phyloP scores from a whole-genome alignment of 1,284 basidiomycete species.

The Leccinum griseonigrum region DNA sequence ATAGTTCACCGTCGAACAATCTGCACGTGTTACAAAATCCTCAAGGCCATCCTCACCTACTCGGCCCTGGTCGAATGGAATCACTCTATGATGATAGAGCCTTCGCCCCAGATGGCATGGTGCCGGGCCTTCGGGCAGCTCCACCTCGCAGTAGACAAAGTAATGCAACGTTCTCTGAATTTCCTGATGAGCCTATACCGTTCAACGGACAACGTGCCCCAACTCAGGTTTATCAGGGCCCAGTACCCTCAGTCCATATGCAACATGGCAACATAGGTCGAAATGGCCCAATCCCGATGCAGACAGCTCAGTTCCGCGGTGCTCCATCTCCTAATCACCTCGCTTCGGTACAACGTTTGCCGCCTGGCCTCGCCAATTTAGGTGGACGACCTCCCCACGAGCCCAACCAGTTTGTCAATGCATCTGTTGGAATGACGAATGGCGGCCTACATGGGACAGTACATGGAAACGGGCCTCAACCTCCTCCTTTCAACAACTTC shows the following conservation, averaged over 20 bases:
- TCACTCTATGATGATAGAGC: conserved; percentile 71
- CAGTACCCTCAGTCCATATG: conserved; percentile 46
- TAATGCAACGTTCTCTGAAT: conserved; percentile 53
- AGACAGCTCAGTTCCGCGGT: conserved; percentile 64
- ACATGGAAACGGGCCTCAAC: conserved; percentile 48
- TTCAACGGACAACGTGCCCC: conserved; percentile 58
- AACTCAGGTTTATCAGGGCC: conserved; percentile 54
- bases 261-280: conserved; percentile 49
- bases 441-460: conserved; percentile 45
- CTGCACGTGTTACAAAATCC: conserved; percentile 38
- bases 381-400: conserved; percentile 79
- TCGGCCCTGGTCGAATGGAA: conserved; percentile 50
- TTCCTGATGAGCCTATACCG: conserved; percentile 58
- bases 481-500: conserved; percentile 51
- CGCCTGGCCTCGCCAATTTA: conserved; percentile 79
- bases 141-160: conserved; percentile 61
- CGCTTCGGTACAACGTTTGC: conserved; percentile 58
- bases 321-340: conserved; percentile 62
- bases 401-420: conserved; percentile 60
- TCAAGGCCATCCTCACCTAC: conserved; percentile 43
- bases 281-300: conserved; percentile 54
- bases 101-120: conserved; percentile 80
- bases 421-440: conserved; percentile 46
- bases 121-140: conserved; percentile 71
- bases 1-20: conserved; percentile 24